phyloP scores from a whole-genome alignment of 1,139 yeast genomes.

The Hansenula anomala region DNA sequence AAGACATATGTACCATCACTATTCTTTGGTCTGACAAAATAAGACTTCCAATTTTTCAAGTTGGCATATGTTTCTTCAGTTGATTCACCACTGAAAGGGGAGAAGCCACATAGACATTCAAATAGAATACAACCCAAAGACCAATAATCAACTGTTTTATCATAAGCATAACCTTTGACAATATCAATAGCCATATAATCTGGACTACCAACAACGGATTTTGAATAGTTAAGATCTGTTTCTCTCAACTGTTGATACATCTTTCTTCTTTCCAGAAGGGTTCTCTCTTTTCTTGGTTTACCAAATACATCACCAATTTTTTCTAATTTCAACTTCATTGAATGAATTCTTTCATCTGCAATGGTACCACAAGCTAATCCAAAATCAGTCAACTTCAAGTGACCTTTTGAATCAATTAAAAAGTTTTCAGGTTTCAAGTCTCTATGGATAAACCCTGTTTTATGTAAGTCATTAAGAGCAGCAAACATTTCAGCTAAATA shows the following conservation, averaged over 20 bases:
- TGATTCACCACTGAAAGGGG: constrained; percentile 93
- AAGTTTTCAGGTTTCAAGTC: constrained; percentile 98
- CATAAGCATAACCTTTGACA: constrained; percentile 79
- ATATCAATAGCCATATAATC: constrained; percentile 99
- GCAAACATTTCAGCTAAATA: constrained; percentile 95
- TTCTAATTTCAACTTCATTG: constrained; percentile 82
- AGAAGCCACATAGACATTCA: constrained; percentile 91
- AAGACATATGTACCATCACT: constrained; percentile 89
- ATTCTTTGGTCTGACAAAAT: constrained; percentile 85
- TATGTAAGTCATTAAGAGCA: constrained; percentile 89
- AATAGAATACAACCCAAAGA: constrained; percentile 93
- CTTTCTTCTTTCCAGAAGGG: constrained; percentile 84
- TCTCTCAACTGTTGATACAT: constrained; percentile 72
- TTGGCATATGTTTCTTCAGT: constrained; percentile 95
- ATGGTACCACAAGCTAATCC: constrained; percentile 97
- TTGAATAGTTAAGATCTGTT: constrained; percentile 72
- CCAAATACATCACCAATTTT: constrained; percentile 67
- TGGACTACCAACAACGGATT: constrained; percentile 96
- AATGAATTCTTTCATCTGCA: constrained; percentile 87
- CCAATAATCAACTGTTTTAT: constrained; percentile 98
- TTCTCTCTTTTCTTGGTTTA: constrained; percentile 54
- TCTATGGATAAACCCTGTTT: constrained; percentile 93
- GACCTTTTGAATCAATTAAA: constrained; percentile 90
- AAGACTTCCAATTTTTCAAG: constrained; percentile 87
- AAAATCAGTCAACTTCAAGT: constrained; percentile 93